Base-by-base conservation (phyloP, 2,329 filamentous ascomycete species). In the Aspergillus sp. region DNA sequence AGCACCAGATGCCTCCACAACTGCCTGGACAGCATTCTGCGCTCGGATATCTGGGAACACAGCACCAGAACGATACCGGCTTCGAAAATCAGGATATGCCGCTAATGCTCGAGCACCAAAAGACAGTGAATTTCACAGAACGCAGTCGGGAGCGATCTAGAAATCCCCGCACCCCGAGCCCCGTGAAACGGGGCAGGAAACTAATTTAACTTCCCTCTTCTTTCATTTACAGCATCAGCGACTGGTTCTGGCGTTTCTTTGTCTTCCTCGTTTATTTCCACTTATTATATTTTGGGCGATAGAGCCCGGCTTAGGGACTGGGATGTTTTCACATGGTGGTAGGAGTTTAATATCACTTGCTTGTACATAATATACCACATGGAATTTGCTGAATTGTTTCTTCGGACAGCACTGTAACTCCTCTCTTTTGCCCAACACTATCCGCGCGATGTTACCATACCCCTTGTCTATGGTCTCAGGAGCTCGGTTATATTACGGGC, bases 161-260 rank as follows among this genome's bases (percentile, higher is more conserved):
- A 11, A 69, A 73, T 43, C 57, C 71, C 48, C 71, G 71, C n/a
- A 74, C 71, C 2, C 74, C 74, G 15, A 75, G 73, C 58, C 74
- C 74, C 3, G 63, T 65, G 2, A 75, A 75, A 58, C 65, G 71
- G 13, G 54, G 55, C 30, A 59, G 64, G 43, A 65, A 60, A 20
- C 66, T 71, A 3, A 48, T 58, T 30, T 60, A 36, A 56, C 38
- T 24, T 9, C 13, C 5, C 39, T 34, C n/a, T 9, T n/a, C 18
- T 43, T 39, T n/a, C 15, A 36, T 41, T 45, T n/a, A 34, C 53
- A 59, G 61, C 59, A 63, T 63, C 17, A 57, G 57, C 49, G 57
- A 52, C 47, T 32, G 49, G 44, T 45, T 45, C 26, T 20, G 58
- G 58, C 58, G 55, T 56, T 57, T 48, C 5, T 56, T 50, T 48